Percentiles rank a stretch among this genome's conserved stretches.
These are phyloP conservation scores for Auriculariales sp. DNA, from an alignment of 768 basidiomycete species.

Conservation along the genomic window DNA sequence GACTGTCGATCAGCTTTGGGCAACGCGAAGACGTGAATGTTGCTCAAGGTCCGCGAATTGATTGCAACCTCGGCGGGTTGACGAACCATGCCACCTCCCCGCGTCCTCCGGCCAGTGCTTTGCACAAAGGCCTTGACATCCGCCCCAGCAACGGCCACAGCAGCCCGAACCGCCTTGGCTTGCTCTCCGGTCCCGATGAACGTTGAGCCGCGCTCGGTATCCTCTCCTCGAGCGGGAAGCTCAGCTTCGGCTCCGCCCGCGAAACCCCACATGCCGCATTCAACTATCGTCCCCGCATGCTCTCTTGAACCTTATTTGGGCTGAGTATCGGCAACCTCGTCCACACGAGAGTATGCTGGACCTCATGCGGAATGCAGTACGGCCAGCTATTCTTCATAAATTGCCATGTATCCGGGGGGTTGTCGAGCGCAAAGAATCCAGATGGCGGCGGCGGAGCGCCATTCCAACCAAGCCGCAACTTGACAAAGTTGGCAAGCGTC, in stretches of 20 bases:
- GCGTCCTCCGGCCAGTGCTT: constrained; percentile 48
- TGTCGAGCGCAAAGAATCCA: constrained; percentile 49
- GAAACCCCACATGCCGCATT: constrained; percentile 59
- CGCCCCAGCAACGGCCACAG: constrained; percentile 23
- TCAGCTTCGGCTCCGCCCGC: constrained; percentile 33
- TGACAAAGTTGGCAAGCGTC: neutral
- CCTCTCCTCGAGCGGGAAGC: constrained; percentile 36
- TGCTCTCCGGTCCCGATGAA: constrained; percentile 40
- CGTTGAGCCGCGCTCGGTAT: constrained; percentile 38
- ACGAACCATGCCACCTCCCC: constrained; percentile 88
- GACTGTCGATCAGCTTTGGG: too few relatives aligned
- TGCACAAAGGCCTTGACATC: constrained; percentile 52
- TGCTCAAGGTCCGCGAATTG: too few relatives aligned
- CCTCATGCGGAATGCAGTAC: constrained; percentile 64
- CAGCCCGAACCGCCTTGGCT: constrained; percentile 9
- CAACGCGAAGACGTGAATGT: too few relatives aligned
- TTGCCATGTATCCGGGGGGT: constrained; percentile 42
- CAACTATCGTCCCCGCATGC: neutral
- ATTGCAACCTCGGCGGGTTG: too few relatives aligned
- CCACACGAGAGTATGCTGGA: constrained; percentile 71
- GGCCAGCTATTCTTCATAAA: constrained; percentile 81
- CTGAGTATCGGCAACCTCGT: constrained; percentile 60
- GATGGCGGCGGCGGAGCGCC: neutral
- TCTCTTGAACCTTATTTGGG: constrained; percentile 18
- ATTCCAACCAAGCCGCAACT: neutral